Conservation (phyloP, 192 early-diverging fungal genomes). For the Coemansia biformis region DNA sequence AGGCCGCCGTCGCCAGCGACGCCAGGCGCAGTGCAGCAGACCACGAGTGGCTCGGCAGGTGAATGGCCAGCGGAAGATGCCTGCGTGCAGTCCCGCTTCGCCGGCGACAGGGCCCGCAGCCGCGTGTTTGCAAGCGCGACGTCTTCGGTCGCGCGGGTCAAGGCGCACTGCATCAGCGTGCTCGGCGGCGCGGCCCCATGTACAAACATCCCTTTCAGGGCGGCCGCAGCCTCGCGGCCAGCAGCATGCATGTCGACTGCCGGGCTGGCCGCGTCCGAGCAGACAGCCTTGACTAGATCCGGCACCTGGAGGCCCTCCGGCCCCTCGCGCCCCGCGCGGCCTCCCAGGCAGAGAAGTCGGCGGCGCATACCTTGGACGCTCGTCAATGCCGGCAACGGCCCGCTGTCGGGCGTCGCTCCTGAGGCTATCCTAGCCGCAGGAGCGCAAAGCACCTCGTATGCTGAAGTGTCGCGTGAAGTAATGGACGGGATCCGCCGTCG, state of each 20-base stretch:
- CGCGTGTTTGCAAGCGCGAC: constrained; percentile 7
- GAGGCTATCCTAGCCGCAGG: too few species aligned
- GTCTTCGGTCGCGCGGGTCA: constrained; percentile 13
- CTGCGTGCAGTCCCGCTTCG: background rate
- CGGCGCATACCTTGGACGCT: background rate
- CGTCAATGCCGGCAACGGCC: too few species aligned
- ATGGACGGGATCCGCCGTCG: background rate
- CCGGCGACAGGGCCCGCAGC: background rate
- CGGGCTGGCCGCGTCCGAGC: background rate
- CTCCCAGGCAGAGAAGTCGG: background rate
- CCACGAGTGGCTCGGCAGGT: background rate
- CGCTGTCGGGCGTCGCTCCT: too few species aligned
- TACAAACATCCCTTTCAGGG: constrained; percentile 6
- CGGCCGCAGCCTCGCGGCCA: too few species aligned
- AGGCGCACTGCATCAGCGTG: background rate
- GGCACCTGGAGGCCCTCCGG: background rate
- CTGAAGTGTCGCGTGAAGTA: background rate
- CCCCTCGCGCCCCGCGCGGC: background rate
- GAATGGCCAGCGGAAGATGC: too few species aligned
- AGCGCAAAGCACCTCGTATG: constrained; percentile 5
- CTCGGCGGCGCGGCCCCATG: background rate
- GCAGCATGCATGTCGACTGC: background rate
- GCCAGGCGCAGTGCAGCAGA: background rate
- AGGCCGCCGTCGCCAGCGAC: background rate
- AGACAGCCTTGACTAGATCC: background rate